Conservation (phyloP, 2,329 filamentous ascomycete species). For the Stenocarpella maydis region DNA sequence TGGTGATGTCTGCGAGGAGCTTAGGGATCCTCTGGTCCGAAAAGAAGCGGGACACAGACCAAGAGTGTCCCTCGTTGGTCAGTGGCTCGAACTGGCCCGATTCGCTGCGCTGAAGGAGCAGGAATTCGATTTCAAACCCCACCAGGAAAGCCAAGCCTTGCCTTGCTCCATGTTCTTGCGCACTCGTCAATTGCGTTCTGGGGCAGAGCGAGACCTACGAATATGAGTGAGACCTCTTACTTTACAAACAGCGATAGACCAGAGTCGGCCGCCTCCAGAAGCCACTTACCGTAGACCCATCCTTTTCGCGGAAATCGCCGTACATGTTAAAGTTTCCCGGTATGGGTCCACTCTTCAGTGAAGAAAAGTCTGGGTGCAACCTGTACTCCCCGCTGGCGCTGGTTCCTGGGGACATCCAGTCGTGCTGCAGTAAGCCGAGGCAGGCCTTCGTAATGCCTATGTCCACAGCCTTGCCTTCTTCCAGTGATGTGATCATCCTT, state of each 20-base stretch:
- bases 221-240: background rate
- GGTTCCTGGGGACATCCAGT: slow-evolving; percentile 62
- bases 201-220: slow-evolving; percentile 66
- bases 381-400: slow-evolving; percentile 71
- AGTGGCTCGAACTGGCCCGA: slow-evolving; percentile 52
- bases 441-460: slow-evolving; percentile 71
- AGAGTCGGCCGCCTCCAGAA: background rate
- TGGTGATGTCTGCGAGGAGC: slow-evolving; percentile 72
- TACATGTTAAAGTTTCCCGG: slow-evolving; percentile 71
- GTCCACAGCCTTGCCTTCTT: slow-evolving; percentile 51
- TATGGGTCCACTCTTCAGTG: slow-evolving; percentile 65
- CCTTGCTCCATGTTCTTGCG: slow-evolving; percentile 59
- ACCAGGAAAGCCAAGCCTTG: slow-evolving; percentile 68
- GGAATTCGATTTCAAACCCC: slow-evolving; percentile 85
- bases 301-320: slow-evolving; percentile 68
- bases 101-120: slow-evolving; percentile 65
- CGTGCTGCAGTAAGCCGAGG: slow-evolving; percentile 74
- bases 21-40: slow-evolving; percentile 63
- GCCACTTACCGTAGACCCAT: slow-evolving; percentile 49
- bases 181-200: slow-evolving; percentile 65
- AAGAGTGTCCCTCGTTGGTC: slow-evolving; percentile 71
- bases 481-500: slow-evolving; percentile 58
- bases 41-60: slow-evolving; percentile 72
- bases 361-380: slow-evolving; percentile 71
- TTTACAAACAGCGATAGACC: no score